Base-by-base conservation (phyloP, 257 asterid genomes). In the Jacaranda copaia region DNA sequence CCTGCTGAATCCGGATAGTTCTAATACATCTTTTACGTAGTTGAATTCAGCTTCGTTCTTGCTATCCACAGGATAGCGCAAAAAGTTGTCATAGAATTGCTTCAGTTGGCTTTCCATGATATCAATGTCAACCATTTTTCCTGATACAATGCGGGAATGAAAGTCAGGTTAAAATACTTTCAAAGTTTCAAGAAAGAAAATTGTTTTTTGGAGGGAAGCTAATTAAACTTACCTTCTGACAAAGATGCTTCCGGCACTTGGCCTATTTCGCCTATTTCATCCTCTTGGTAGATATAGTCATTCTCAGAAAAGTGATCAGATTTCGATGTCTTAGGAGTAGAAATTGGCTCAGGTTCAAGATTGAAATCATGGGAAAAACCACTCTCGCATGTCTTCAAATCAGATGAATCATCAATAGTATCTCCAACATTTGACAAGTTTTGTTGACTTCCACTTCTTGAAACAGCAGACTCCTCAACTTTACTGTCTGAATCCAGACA, bases 1-100 rank as follows among this genome's bases (percentile, higher is more conserved):
- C 56, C 81, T 73, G 48, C 80, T 88, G 88, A 92, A 86, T 0
- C 98, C 97, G 0, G 98, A 89, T 8, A 86, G 82, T 45, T 91
- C 91, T 40, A 94, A 63, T 14, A 92, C 85, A 42, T 88, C 90
- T 66, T 72, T 88, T 35, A 91, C 96, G 68, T 83, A 91, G 57
- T 84, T 78, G 89, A 88, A 92, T 68, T 87, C 93, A 0, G 85
- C 70, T 73, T 80, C 72, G 38, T 86, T 75, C 79, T 84, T 85
- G 12, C 68, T 52, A 60, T 85, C 92, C n/a, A 81, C 84, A 5
- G 67, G 82, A 68, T 82, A 39, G 5, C 55, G 83, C 52, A 80
- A 63, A 7, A 80, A 80, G 39, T 84, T 76, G 1, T 67, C 45
- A 74, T 74, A 78, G 69, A 69, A 57, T 57, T 83, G 79, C 63